These are phyloP conservation scores for Penicillium fuscoglaucum DNA, from an alignment of 2,329 filamentous ascomycete species.

Conservation along the genomic window DNA sequence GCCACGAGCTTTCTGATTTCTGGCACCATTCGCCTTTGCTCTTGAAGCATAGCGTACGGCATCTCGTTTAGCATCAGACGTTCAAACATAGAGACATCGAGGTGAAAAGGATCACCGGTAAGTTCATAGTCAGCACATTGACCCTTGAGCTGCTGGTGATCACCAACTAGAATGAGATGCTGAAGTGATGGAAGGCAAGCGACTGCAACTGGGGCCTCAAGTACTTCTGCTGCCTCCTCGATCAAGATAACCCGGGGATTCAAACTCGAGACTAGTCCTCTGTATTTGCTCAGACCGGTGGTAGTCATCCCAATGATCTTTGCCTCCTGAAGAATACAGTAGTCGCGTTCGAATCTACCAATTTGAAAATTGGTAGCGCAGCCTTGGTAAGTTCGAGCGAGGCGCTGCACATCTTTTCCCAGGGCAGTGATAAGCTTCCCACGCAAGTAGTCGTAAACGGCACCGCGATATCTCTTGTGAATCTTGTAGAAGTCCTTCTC, in stretches of 20 bases:
- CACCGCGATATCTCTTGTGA: constrained; percentile 55
- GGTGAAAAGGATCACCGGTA: constrained; percentile 60
- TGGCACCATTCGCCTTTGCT: constrained; percentile 72
- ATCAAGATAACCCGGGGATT: constrained; percentile 69
- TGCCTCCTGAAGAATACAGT: constrained; percentile 60
- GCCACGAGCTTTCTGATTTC: constrained; percentile 62
- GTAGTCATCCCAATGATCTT: constrained; percentile 70
- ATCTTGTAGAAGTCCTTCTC: constrained; percentile 63
- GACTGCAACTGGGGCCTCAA: constrained; percentile 57
- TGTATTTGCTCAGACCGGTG: constrained; percentile 79
- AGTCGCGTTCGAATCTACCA: constrained; percentile 60
- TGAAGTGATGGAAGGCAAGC: constrained; percentile 63
- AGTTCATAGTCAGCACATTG: constrained; percentile 64
- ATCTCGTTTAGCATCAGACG: constrained; percentile 67
- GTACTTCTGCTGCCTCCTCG: constrained; percentile 77
- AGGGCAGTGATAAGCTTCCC: constrained; percentile 53
- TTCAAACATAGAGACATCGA: constrained; percentile 78
- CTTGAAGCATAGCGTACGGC: constrained; percentile 63
- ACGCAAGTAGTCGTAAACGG: constrained; percentile 67
- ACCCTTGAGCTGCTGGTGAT: constrained; percentile 75
- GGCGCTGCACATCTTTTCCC: constrained; percentile 48
- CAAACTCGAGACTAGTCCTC: constrained; percentile 65
- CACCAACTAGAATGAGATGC: constrained; percentile 70
- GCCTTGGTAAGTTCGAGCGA: constrained; percentile 53
- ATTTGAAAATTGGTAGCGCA: constrained; percentile 56